Conservation (phyloP, 2,329 filamentous ascomycete genomes). For the Lasiodiplodia theobromae region DNA sequence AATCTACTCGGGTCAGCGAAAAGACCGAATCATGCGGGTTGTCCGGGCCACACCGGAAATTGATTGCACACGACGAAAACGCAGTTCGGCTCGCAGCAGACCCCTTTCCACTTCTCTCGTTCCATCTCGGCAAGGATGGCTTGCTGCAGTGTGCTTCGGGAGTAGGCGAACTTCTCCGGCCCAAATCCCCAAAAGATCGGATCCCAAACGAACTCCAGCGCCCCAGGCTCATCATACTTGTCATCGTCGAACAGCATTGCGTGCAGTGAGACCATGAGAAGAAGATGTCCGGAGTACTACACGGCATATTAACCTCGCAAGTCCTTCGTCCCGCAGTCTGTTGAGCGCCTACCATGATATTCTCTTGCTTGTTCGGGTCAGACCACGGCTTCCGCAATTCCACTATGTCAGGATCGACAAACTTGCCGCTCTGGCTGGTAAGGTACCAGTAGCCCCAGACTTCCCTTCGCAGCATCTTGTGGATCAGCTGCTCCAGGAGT, state of each 20-base stretch:
- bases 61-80: slow-evolving; percentile 54
- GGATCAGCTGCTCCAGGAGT: slow-evolving; percentile 46
- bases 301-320: no score
- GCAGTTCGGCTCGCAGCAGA: slow-evolving; percentile 54
- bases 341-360: slow-evolving; percentile 43
- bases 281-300: slow-evolving; percentile 48
- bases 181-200: slow-evolving; percentile 43
- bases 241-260: slow-evolving; percentile 54
- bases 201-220: slow-evolving; percentile 48
- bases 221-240: slow-evolving; percentile 44
- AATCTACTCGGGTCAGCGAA: no score
- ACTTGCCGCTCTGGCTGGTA: slow-evolving; percentile 44
- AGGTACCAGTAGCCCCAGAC: slow-evolving; percentile 56
- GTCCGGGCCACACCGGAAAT: slow-evolving; percentile 44
- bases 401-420: slow-evolving; percentile 47
- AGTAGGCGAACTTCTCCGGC: slow-evolving; percentile 41
- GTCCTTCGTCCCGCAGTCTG: no score
- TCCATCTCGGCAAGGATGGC: slow-evolving; percentile 50
- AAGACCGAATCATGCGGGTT: no score
- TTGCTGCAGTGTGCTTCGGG: slow-evolving; percentile 42
- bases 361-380: slow-evolving; percentile 50
- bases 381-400: slow-evolving; percentile 53
- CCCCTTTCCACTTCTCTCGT: slow-evolving; percentile 48
- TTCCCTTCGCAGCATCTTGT: slow-evolving; percentile 52
- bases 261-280: slow-evolving; percentile 51